Conservation (phyloP, 2,329 filamentous ascomycete genomes). For the Aschersonia sp. region DNA sequence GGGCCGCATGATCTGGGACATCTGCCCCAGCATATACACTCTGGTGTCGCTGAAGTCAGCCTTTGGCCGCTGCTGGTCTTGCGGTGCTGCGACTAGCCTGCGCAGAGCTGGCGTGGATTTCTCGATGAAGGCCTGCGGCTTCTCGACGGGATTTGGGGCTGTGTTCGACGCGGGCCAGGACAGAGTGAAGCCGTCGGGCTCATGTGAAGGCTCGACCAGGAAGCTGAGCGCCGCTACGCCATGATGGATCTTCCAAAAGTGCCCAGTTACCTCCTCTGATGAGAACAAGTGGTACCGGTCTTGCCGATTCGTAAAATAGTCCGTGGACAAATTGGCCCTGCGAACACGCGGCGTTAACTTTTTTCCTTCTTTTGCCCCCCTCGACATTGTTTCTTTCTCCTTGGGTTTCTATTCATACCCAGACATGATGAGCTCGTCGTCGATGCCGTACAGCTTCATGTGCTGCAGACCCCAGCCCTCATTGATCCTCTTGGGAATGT, state of each 20-base stretch:
- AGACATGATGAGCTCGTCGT: slow-evolving; percentile 90
- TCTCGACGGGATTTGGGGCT: slow-evolving; percentile 57
- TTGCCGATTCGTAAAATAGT: slow-evolving; percentile 94
- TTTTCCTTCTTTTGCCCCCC: too few relatives aligned
- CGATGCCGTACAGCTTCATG: slow-evolving; percentile 95
- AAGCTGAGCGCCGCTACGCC: slow-evolving; percentile 73
- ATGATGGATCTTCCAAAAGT: slow-evolving; percentile 65
- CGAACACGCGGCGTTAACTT: not conserved
- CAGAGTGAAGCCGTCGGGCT: slow-evolving; percentile 42
- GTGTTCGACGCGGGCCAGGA: slow-evolving; percentile 65
- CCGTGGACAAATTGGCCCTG: slow-evolving; percentile 71
- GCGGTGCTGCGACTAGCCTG: slow-evolving; percentile 41
- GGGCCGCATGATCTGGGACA: slow-evolving; percentile 68
- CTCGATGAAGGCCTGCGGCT: slow-evolving; percentile 53
- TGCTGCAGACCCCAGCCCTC: slow-evolving; percentile 98
- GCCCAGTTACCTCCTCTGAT: slow-evolving; percentile 63
- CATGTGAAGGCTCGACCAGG: slow-evolving; percentile 48
- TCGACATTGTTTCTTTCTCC: not conserved
- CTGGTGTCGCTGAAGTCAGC: slow-evolving; percentile 41
- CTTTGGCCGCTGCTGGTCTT: slow-evolving; percentile 1
- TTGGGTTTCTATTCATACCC: slow-evolving; percentile 37
- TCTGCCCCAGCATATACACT: slow-evolving; percentile 76
- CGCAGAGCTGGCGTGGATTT: slow-evolving; percentile 52
- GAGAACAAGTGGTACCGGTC: slow-evolving; percentile 89
- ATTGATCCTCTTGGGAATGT: slow-evolving; percentile 81